Conservation (phyloP, 805 yeast species). For the Wickerhamiella galacta region DNA sequence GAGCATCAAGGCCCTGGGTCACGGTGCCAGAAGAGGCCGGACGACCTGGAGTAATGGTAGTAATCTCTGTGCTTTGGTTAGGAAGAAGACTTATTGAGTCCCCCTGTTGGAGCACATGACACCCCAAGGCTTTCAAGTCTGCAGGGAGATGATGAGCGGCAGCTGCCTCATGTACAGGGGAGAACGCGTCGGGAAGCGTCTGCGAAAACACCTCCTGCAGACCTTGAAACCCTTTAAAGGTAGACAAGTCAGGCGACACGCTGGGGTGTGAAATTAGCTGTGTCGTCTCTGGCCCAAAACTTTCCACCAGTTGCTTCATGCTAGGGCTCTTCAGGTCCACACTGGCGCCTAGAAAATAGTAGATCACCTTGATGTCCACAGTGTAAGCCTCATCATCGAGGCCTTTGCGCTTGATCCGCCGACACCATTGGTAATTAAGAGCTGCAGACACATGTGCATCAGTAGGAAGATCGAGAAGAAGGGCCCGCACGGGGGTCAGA, state of each 20-base stretch:
- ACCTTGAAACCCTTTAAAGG: slow-evolving; percentile 37
- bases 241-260: slow-evolving; percentile 43
- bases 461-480: slow-evolving; percentile 62
- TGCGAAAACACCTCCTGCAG: slow-evolving; percentile 15
- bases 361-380: slow-evolving; percentile 33
- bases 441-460: slow-evolving; percentile 27
- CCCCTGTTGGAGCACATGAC: too few species aligned
- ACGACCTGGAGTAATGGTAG: too few species aligned
- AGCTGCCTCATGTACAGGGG: too few species aligned
- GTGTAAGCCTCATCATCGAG: slow-evolving; percentile 14
- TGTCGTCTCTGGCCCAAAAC: slow-evolving; percentile 31
- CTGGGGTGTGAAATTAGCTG: slow-evolving; percentile 64
- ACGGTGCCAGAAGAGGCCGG: too few species aligned
- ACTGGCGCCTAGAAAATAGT: slow-evolving; percentile 58
- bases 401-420: slow-evolving; percentile 7
- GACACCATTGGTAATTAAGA: slow-evolving; percentile 4
- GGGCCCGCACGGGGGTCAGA: slow-evolving; percentile 38
- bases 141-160: too few species aligned
- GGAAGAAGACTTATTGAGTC: too few species aligned
- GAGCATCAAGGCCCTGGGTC: too few species aligned
- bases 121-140: too few species aligned
- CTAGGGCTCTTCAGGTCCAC: slow-evolving; percentile 26
- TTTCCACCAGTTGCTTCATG: slow-evolving; percentile 7
- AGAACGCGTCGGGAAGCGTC: slow-evolving; percentile 20
- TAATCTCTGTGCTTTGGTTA: too few species aligned